Base-by-base conservation (phyloP, 164 flowering plant genomes). In the Houttuynia cordata region DNA sequence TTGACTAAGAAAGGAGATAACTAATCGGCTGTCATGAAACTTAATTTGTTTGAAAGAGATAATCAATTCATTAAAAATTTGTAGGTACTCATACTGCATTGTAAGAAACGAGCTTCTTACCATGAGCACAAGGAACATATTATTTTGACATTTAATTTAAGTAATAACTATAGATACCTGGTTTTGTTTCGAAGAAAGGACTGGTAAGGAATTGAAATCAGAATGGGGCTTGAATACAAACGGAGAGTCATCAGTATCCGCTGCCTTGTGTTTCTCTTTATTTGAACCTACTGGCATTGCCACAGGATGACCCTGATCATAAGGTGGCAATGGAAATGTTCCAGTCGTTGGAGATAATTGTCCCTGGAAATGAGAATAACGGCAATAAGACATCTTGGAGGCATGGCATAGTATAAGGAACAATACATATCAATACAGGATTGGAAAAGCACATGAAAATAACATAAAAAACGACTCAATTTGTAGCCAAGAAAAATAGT, bases 271-370 rank as follows among this genome's bases (percentile, higher is more conserved):
- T 37, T 52, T 71, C 24, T 79, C 71, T 51, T 51, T 63, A 58
- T 60, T 23, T 56, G 71, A 50, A 58, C 65, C 21, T 45, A 62
- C 59, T 9, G 71, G 50, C 56, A 67, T 57, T 18, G 63, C 61
- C 60, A 68, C 60, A 51, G 66, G 50, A 64, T 61, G 55, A 30
- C 74, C 84, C 56, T 64, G 68, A 66, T 60, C 51, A 24, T 69
- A 39, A 53, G 74, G 42, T 7, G 80, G 72, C 7, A 70, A 58
- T 34, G 67, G 73, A 67, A 76, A 77, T 25, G 81, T 75, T 66
- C 91, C 95, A 18, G 91, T 85, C 58, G 95, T 85, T 8, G 95
- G 95, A 70, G 95, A 85, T 25, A 74, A 66, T 65, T 73, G 74
- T 64, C 74, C 75, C 77, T 70, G 40, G 18, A 39, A 52, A 22